phyloP scores from a whole-genome alignment of 768 basidiomycete genomes.

The Termitomyces sp. region DNA sequence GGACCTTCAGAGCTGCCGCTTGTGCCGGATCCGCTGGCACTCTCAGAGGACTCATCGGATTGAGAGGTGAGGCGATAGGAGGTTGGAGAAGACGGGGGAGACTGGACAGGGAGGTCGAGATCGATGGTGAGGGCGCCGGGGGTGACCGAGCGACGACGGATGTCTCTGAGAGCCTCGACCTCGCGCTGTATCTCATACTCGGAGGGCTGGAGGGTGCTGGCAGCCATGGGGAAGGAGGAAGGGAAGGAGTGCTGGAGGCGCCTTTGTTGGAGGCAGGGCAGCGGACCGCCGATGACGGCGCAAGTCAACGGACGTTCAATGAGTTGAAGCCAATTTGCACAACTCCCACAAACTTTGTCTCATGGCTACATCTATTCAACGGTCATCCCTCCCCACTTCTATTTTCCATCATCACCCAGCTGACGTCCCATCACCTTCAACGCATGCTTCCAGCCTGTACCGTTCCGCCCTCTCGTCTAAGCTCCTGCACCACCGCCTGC shows the following conservation, averaged over 20 bases:
- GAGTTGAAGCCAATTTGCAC: conserved; percentile 18
- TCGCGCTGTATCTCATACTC: conserved; percentile 85
- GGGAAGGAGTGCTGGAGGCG: not conserved
- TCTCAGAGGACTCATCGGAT: conserved; percentile 24
- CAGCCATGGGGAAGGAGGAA: conserved; percentile 28
- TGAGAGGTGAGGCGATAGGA: conserved; percentile 45
- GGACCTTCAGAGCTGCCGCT: conserved; percentile 24
- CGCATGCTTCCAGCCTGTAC: conserved; percentile 19
- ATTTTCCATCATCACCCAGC: not conserved
- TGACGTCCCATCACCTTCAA: conserved; percentile 6
- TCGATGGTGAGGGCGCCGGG: conserved; percentile 85
- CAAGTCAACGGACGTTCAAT: not conserved
- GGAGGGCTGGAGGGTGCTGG: conserved; percentile 67
- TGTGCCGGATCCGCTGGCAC: conserved; percentile 24
- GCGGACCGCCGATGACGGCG: not conserved
- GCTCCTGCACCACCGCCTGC: conserved; percentile 83
- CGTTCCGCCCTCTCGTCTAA: conserved; percentile 65
- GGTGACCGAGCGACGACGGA: conserved; percentile 78
- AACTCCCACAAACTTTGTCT: conserved; percentile 25
- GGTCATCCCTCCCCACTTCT: not conserved
- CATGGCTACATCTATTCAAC: conserved; percentile 9
- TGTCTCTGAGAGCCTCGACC: conserved; percentile 81
- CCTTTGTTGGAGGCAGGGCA: not conserved
- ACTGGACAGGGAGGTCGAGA: conserved; percentile 84
- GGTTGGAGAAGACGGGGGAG: conserved; percentile 59